Conservation (phyloP, 2,329 filamentous ascomycete species). For the Coniochaeta pulveracea region DNA sequence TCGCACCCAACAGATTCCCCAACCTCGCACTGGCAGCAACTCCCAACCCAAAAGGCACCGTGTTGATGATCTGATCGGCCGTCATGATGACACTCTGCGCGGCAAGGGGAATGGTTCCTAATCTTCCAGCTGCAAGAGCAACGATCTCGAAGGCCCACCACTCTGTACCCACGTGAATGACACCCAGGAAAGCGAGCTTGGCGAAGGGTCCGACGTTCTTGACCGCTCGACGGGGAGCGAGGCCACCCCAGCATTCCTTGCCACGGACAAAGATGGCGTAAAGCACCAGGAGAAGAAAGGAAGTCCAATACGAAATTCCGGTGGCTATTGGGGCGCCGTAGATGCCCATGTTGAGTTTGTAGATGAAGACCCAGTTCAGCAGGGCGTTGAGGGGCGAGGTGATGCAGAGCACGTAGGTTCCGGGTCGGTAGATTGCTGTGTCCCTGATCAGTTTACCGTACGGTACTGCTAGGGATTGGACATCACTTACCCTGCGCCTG, state of each 20-base stretch:
- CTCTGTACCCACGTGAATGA: slow-evolving; percentile 79
- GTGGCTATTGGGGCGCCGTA: slow-evolving; percentile 74
- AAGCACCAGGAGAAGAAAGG: slow-evolving; percentile 62
- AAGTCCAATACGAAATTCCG: slow-evolving; percentile 76
- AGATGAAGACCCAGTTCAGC: slow-evolving; percentile 72
- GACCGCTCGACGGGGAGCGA: slow-evolving; percentile 48
- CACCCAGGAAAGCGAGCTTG: slow-evolving; percentile 61
- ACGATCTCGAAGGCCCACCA: slow-evolving; percentile 96
- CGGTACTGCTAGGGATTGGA: slow-evolving; percentile 34
- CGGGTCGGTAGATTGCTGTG: slow-evolving; percentile 59
- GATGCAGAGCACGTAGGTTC: slow-evolving; percentile 71
- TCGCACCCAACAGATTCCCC: slow-evolving; percentile 68
- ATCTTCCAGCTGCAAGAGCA: slow-evolving; percentile 66
- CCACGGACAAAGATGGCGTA: slow-evolving; percentile 64
- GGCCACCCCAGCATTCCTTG: slow-evolving; percentile 70
- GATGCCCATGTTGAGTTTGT: slow-evolving; percentile 58
- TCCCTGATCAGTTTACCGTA: slow-evolving; percentile 4
- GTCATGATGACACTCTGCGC: slow-evolving; percentile 89
- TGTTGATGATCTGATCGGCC: slow-evolving; percentile 73
- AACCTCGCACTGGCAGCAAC: slow-evolving; percentile 69
- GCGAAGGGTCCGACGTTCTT: slow-evolving; percentile 60
- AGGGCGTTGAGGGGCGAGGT: slow-evolving; percentile 73
- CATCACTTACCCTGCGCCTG: slow-evolving; percentile 67
- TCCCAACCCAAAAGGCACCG: slow-evolving; percentile 76
- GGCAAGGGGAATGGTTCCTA: slow-evolving; percentile 70